These are phyloP conservation scores for Orobanche coerulescens DNA, from an alignment of 257 asterid species.

Conservation along the genomic window DNA sequence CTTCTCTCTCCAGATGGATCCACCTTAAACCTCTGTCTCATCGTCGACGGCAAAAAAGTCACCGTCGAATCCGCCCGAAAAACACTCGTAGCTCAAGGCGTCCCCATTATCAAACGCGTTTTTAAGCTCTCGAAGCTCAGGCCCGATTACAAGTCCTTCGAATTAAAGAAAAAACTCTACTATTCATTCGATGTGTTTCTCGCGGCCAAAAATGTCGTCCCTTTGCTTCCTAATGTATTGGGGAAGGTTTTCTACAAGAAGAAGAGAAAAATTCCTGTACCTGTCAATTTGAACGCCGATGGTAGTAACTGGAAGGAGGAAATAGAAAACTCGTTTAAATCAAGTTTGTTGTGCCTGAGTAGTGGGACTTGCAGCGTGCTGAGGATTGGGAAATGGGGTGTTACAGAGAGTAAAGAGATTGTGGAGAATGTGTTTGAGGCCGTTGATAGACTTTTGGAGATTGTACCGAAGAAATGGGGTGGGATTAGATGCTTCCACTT, in stretches of 20 bases:
- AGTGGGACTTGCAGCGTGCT: constrained; percentile 60
- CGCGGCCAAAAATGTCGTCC: constrained; percentile 34
- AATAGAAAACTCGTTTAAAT: constrained; percentile 41
- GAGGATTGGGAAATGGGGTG: constrained; percentile 57
- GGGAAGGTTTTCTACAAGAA: constrained; percentile 75
- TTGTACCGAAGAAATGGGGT: constrained; percentile 59
- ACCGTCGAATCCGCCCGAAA: constrained; percentile 40
- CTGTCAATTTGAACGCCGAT: constrained; percentile 43
- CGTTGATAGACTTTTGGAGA: constrained; percentile 31
- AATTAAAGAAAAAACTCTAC: constrained; percentile 40
- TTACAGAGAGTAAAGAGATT: constrained; percentile 34
- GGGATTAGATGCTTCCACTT: constrained; percentile 65
- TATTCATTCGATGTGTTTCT: constrained; percentile 53
- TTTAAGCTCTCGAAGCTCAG: constrained; percentile 63
- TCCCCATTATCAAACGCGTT: constrained; percentile 32
- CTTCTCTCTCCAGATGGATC: constrained; percentile 26
- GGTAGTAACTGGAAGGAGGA: constrained; percentile 66
- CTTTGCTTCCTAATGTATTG: constrained; percentile 45
- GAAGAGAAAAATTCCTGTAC: constrained; percentile 60
- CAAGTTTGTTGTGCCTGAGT: constrained; percentile 60
- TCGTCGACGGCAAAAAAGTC: constrained; percentile 61
- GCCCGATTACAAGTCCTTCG: constrained; percentile 56
- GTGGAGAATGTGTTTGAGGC: constrained; percentile 67
- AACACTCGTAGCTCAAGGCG: constrained; percentile 28
- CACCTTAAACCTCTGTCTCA: constrained; percentile 40